These are phyloP conservation scores for Arctium minus DNA, from an alignment of 129 eudicot species.

Conservation along the genomic window DNA sequence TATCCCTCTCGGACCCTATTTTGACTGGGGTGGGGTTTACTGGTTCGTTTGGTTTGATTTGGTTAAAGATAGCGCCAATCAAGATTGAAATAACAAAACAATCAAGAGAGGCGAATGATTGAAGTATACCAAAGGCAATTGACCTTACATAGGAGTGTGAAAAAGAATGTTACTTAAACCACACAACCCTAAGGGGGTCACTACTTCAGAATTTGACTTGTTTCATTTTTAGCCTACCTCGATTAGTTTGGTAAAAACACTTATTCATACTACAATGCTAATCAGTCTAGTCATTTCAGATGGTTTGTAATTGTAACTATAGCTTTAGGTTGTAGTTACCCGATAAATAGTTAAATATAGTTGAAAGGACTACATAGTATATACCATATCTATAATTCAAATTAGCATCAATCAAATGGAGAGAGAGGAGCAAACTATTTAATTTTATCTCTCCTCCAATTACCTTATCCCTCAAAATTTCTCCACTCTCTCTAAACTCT, in stretches of 20 bases:
- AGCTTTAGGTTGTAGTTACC: background rate
- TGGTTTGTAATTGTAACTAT: background rate
- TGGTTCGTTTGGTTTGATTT: background rate
- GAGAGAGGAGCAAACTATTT: background rate
- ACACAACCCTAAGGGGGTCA: background rate
- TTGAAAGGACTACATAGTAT: background rate
- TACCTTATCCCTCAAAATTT: background rate
- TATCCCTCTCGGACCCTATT: too few species aligned
- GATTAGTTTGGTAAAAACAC: background rate
- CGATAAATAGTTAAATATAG: background rate
- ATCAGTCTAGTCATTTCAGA: background rate
- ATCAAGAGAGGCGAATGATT: too few species aligned
- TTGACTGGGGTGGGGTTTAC: background rate
- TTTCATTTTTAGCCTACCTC: background rate
- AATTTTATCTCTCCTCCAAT: background rate
- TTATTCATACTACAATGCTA: background rate
- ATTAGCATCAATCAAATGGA: too few species aligned
- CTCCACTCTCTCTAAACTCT: background rate
- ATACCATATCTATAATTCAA: background rate
- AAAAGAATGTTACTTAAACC: too few species aligned
- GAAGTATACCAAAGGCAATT: too few species aligned
- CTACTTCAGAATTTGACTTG: background rate
- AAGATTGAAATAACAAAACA: too few species aligned
- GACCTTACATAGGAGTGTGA: too few species aligned
- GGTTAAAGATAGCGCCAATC: too few species aligned